Evolutionary conservation across 225 moss, liverwort and hornwort genomes (phyloP), one percentile per base, ranked within the genome.

Genomic region (Lunularia cruciata): DNA sequence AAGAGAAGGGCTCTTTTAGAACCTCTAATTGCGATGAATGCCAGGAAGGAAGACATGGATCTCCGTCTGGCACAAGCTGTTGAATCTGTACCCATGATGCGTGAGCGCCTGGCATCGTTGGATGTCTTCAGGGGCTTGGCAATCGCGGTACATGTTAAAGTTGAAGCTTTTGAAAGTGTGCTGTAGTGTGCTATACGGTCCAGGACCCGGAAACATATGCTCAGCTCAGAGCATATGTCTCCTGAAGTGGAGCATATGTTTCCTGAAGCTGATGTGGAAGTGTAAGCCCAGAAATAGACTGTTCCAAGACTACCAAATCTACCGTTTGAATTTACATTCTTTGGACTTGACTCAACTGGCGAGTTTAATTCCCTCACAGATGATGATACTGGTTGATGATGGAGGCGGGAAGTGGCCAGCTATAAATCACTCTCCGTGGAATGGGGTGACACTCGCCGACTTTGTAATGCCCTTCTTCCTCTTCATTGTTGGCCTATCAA

Each of bases 371-470:
- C 43, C 43, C 34, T 9, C 58, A 57, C 74, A 82, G 82, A 57
- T 78, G 46, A 86, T 86, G 88, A 76, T 88, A 71, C 23, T 88
- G 11, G 85, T 78, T 12, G 88, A 91, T 36, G 62, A 76, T 34
- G 74, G 78, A 56, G 88, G 81, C 48, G 73, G 69, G 11, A 20
- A 34, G 34, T 79, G 84, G 77, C 86, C 81, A 25, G 79, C 79
- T 55, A 79, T 91, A 67, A 79, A 81, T 40, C 70, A 86, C 49
- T 77, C 81, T 60, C 85, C 88, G 14, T 90, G 88, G 90, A 76
- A 91, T 52, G 86, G 83, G 45, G 78, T 91, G 65, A 83, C 83
- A 47, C 79, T 91, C 18, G 88, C 88, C 40, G 88, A 90, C 59
- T 86, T 86, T 67, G 90, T 83, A 71, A 65, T 86, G 83, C 81